These are phyloP conservation scores for Trichoderma sp. DNA, from an alignment of 2,329 filamentous ascomycete species.

Conservation along the genomic window DNA sequence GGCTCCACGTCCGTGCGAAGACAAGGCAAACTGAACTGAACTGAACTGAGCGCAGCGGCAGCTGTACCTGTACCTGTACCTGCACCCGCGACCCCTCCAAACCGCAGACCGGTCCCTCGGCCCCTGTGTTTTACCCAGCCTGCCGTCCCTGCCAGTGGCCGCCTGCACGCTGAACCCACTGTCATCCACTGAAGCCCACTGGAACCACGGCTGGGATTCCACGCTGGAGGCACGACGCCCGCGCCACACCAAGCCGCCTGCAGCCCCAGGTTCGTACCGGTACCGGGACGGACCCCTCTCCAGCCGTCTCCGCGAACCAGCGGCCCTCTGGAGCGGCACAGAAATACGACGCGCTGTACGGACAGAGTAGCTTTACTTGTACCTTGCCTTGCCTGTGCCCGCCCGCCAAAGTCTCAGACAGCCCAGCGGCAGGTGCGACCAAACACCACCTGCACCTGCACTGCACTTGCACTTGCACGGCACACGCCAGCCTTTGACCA, in stretches of 20 bases:
- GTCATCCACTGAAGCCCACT: too few relatives aligned
- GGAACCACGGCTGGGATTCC: too few relatives aligned
- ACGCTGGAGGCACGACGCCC: background rate
- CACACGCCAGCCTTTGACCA: constrained; percentile 1
- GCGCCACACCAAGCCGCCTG: constrained; percentile 7
- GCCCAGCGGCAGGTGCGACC: constrained; percentile 8
- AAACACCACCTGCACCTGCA: constrained; percentile 16
- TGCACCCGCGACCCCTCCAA: background rate
- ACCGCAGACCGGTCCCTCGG: constrained; percentile 1
- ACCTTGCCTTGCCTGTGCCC: constrained; percentile 14
- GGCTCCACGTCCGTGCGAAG: too few relatives aligned
- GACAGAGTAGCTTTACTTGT: background rate
- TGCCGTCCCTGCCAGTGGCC: background rate
- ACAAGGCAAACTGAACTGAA: too few relatives aligned
- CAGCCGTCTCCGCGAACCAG: background rate
- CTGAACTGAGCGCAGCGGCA: background rate
- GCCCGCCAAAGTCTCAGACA: constrained; percentile 26
- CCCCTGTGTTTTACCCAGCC: constrained; percentile 14
- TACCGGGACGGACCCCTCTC: background rate
- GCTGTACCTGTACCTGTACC: background rate
- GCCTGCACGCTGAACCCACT: background rate
- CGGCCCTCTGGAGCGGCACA: constrained; percentile 3
- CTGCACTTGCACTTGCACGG: too few relatives aligned
- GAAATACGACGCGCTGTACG: background rate
- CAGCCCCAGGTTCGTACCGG: constrained; percentile 1